Base-by-base conservation (phyloP, 192 early-diverging fungal species). In the Entrophospora sp. region DNA sequence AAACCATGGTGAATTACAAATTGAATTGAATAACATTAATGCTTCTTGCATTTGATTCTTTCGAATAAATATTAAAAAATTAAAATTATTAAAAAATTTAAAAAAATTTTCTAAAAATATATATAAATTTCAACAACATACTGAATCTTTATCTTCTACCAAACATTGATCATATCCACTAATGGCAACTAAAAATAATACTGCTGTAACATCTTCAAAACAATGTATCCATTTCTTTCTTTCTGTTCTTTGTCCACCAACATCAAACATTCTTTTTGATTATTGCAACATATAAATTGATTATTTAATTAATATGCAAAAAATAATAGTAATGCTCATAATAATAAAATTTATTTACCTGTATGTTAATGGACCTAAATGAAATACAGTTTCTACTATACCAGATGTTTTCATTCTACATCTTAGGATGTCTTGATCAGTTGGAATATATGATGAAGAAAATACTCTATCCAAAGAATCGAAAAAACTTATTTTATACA, bases 191-290 rank as follows among this genome's bases (percentile, higher is more conserved):
- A 98, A 73, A 75, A 98, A 98, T 34, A 98, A 81, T 65, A 98
- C 93, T 4, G 92, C 89, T 2, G 92, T 96, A 24, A 96, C 94
- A 69, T 94, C 90, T 73, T 98, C 95, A 69, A 98, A 98, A 70
- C 94, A 98, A 77, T 96, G 95, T 67, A 96, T 95, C 95, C 95
- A 96, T 81, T 98, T 98, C 69, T 98, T 98, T 68, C 95, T 84
- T 80, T 98, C 95, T 34, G 92, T 94, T 40, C 95, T 86, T 81
- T 98, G 95, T 43, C 95, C 95, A 69, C 95, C 95, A 34, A 98
- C 95, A 80, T 98, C 95, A 78, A 93, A 90, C 91, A 98, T 93
- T 68, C 91, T 85, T 76, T 37, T 45, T n/a, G n/a, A n/a, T n/a
- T n/a, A n/a, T n/a, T n/a, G n/a, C n/a, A n/a, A n/a, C n/a, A n/a